Evolutionary conservation across 176 grass and related monocot species (phyloP).

Genomic region (Hsuehochloa calcarea): DNA sequence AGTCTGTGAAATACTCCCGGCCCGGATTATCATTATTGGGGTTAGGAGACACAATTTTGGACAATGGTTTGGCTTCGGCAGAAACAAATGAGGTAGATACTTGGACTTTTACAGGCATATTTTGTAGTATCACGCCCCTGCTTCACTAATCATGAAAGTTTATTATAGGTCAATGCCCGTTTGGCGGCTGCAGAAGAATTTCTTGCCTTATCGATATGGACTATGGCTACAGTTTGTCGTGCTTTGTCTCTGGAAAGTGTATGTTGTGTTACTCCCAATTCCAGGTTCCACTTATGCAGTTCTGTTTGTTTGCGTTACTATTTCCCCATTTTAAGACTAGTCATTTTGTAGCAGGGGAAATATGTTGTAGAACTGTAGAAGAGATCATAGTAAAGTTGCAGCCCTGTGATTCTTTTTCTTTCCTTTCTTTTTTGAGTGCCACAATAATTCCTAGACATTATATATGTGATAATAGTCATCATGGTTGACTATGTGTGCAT

Average conservation of each 20-base stretch:
- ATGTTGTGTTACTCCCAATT: conserved; percentile 28
- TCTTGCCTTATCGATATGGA: conserved; percentile 88
- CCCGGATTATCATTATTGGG: conserved; percentile 59
- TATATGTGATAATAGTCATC: background rate
- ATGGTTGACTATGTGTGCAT: conserved; percentile 23
- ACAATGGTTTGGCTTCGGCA: conserved; percentile 40
- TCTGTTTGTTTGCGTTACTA: conserved; percentile 1
- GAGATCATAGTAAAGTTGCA: background rate
- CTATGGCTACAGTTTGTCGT: conserved; percentile 74
- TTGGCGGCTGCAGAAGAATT: conserved; percentile 91
- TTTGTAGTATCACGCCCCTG: background rate
- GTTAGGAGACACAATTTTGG: conserved; percentile 40
- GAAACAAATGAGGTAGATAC: conserved; percentile 63
- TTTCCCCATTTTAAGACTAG: background rate
- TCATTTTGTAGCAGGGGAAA: background rate
- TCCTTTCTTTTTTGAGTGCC: background rate
- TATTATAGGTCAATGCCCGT: conserved; percentile 54
- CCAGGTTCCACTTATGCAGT: background rate
- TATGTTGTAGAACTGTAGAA: background rate
- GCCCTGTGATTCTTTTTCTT: background rate
- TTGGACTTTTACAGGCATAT: conserved; percentile 7
- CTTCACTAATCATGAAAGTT: conserved; percentile 40
- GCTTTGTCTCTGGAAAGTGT: conserved; percentile 92
- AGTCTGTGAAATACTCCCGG: conserved; percentile 77
- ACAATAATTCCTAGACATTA: background rate